Evolutionary conservation across 2,329 filamentous ascomycete species (phyloP).

Genomic region (Epichloe aotearoae): DNA sequence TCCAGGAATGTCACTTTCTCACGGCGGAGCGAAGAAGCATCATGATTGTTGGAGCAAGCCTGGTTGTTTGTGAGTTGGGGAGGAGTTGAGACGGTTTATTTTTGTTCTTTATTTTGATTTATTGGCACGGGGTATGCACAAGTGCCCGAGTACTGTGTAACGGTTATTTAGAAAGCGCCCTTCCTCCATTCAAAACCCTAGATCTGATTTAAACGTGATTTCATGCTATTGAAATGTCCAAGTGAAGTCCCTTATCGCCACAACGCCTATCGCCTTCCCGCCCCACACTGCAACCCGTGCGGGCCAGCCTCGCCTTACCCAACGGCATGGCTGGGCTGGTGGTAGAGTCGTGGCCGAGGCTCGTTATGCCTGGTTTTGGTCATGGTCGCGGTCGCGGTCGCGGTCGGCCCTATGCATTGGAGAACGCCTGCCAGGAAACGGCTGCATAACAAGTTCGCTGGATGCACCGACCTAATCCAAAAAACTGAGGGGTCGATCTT

Average conservation of each 20-base stretch:
- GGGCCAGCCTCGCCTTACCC: background rate
- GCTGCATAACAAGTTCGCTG: background rate
- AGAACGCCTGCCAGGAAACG: background rate
- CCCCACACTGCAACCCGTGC: background rate
- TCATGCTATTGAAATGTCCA: constrained; percentile 5
- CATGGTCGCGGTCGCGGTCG: no score
- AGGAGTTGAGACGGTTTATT: background rate
- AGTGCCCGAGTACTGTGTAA: constrained; percentile 3
- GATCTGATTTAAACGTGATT: constrained; percentile 16
- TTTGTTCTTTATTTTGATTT: background rate
- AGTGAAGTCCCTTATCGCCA: background rate
- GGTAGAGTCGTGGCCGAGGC: background rate
- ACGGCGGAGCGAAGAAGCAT: background rate
- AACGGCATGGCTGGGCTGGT: background rate
- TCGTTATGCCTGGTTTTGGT: background rate
- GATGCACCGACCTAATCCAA: background rate
- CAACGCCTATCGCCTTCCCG: constrained; percentile 1
- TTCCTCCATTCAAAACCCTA: constrained; percentile 20
- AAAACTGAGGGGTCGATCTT: background rate
- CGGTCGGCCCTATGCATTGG: background rate
- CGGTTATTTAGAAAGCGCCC: constrained; percentile 19
- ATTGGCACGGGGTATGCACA: constrained; percentile 1
- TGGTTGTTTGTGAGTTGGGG: background rate
- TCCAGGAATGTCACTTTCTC: background rate
- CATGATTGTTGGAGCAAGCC: background rate